These are phyloP conservation scores for Termitomyces heimii DNA, from an alignment of 768 basidiomycete genomes.

Conservation along the genomic window DNA sequence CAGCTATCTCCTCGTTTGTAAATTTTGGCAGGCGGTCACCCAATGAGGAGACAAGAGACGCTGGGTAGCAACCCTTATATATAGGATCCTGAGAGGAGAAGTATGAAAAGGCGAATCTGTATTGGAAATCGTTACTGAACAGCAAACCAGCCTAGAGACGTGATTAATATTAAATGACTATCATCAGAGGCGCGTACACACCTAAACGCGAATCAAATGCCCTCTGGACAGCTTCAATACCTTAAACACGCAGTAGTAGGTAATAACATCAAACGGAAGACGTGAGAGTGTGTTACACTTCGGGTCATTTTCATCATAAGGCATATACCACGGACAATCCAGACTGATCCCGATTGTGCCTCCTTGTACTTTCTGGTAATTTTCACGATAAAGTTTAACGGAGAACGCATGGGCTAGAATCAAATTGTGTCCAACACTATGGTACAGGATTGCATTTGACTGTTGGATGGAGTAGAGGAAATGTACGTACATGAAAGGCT, in stretches of 20 bases:
- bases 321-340: conserved; percentile 61
- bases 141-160: conserved; percentile 35
- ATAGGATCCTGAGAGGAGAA: conserved; percentile 46
- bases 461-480: neutral
- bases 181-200: conserved; percentile 16
- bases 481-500: conserved; percentile 54
- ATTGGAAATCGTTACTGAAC: conserved; percentile 16
- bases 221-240: conserved; percentile 54
- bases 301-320: conserved; percentile 53
- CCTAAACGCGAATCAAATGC: conserved; percentile 61
- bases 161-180: neutral
- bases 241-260: conserved; percentile 24
- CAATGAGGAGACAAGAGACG: conserved; percentile 38
- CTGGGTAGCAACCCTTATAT: conserved; percentile 65
- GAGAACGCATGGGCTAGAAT: conserved; percentile 68
- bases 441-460: neutral
- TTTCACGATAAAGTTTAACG: conserved; percentile 55
- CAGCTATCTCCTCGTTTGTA: conserved; percentile 43
- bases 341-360: conserved; percentile 71
- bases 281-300: conserved; percentile 39
- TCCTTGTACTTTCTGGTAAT: conserved; percentile 46
- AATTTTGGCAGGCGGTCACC: conserved; percentile 51
- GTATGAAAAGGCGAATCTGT: conserved; percentile 2
- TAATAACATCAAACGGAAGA: neutral
- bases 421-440: conserved; percentile 61